Conservation (phyloP, 495 filamentous ascomycete genomes). For the Arthonia radiata region DNA sequence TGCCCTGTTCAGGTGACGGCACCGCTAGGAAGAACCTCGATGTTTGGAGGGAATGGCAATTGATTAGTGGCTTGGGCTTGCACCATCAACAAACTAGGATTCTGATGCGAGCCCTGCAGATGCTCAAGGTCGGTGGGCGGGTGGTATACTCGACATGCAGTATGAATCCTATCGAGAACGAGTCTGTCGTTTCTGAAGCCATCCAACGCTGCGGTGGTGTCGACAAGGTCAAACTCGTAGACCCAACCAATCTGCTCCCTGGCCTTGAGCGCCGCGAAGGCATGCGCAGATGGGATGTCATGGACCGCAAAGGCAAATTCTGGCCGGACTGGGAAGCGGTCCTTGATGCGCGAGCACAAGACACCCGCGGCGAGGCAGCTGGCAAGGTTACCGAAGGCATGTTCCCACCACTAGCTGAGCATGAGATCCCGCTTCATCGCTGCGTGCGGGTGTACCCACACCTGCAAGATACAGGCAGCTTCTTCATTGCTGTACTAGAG, state of each 20-base stretch:
- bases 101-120: conserved; percentile 75
- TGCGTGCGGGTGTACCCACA: conserved; percentile 91
- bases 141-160: conserved; percentile 96
- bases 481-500: conserved; percentile 88
- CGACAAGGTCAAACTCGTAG: conserved; percentile 56
- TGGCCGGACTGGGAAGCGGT: conserved; percentile 62
- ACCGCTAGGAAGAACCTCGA: conserved; percentile 75
- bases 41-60: conserved; percentile 86
- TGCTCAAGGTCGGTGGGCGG: conserved; percentile 83
- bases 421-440: conserved; percentile 51
- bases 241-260: conserved; percentile 53
- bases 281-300: conserved; percentile 57
- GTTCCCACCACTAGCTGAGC: conserved; percentile 36
- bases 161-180: conserved; percentile 93
- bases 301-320: conserved; percentile 52
- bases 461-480: conserved; percentile 82
- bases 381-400: conserved; percentile 48
- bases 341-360: conserved; percentile 28
- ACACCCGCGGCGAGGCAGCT: conserved; percentile 27
- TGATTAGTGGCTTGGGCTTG: conserved; percentile 59
- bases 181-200: conserved; percentile 67
- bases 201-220: conserved; percentile 76
- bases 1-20: conserved; percentile 90
- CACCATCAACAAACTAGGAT: conserved; percentile 70
- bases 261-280: conserved; percentile 50